Percentiles rank a stretch among this genome's conserved stretches.
Conservation (phyloP, 148 eudicot genomes). For the Spergularia bocconei region DNA sequence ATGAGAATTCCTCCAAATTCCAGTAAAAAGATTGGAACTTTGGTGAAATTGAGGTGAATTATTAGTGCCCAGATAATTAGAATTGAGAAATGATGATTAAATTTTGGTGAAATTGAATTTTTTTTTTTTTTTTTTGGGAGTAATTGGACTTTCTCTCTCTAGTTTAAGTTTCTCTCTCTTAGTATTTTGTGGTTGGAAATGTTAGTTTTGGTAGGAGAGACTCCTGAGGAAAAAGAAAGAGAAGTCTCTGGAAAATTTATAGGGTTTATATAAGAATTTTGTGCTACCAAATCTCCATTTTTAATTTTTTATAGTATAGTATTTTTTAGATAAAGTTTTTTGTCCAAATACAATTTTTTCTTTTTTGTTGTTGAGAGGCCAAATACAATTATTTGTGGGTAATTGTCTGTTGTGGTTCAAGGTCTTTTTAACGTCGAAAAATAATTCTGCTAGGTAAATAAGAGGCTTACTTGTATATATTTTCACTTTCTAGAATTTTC, state of each 20-base stretch:
- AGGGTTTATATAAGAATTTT: constrained; percentile 17
- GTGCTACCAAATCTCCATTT: too few species aligned
- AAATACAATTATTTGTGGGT: too few species aligned
- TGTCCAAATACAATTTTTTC: too few species aligned
- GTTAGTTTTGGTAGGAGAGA: constrained; percentile 36
- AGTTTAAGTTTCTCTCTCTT: not conserved
- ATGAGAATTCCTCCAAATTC: constrained; percentile 7
- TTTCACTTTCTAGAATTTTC: too few species aligned
- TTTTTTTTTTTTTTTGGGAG: not conserved
- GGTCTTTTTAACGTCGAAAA: too few species aligned
- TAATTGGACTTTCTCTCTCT: not conserved
- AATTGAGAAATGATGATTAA: not conserved
- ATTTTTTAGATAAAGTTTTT: too few species aligned
- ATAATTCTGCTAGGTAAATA: too few species aligned
- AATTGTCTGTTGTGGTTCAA: too few species aligned
- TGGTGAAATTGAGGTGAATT: constrained; percentile 6
- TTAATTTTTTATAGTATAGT: too few species aligned
- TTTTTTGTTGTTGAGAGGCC: not conserved
- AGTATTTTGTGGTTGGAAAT: constrained; percentile 27
- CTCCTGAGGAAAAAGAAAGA: constrained; percentile 27
- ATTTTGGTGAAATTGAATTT: not conserved
- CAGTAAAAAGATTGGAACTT: constrained; percentile 7
- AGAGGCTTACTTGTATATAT: too few species aligned
- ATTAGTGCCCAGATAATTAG: constrained; percentile 20
- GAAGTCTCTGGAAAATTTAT: not conserved